Percentiles rank a stretch among this genome's conserved stretches.
phyloP scores from a whole-genome alignment of 306 rosid genomes.

The barrel medic (Medicago truncatula) region DNA sequence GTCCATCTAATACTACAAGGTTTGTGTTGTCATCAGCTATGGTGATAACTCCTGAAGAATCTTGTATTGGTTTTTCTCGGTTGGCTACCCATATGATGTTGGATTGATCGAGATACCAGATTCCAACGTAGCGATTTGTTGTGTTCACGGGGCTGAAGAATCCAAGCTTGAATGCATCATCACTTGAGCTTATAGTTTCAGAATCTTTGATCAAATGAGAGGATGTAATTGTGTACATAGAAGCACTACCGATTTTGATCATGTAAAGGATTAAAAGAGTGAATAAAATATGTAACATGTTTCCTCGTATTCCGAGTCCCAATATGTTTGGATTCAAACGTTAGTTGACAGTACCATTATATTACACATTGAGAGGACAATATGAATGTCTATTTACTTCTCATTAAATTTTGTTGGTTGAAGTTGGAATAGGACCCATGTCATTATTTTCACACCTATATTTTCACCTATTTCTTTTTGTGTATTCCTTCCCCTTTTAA shows the following conservation, averaged over 20 bases:
- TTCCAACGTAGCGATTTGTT: conserved; percentile 42
- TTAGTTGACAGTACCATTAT: not conserved
- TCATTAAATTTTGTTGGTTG: not conserved
- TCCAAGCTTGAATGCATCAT: conserved; percentile 43
- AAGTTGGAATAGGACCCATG: not conserved
- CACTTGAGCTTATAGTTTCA: conserved; percentile 17
- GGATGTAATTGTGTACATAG: not conserved
- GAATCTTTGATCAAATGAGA: conserved; percentile 1
- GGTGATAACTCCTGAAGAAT: conserved; percentile 39
- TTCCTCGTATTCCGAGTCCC: not conserved
- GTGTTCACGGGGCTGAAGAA: conserved; percentile 51
- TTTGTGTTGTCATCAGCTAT: conserved; percentile 31
- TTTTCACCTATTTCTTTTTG: too few relatives aligned
- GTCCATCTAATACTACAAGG: conserved; percentile 39
- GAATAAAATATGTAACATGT: not conserved
- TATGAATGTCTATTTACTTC: not conserved
- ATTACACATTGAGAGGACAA: not conserved
- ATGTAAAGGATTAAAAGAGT: not conserved
- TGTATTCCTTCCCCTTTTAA: too few relatives aligned
- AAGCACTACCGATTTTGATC: not conserved
- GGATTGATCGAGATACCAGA: conserved; percentile 43
- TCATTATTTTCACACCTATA: too few relatives aligned
- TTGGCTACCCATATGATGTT: conserved; percentile 54
- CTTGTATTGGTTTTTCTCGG: conserved; percentile 41
- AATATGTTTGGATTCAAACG: not conserved